A percentile compares a stretch with the other conserved stretches of the same genome.
Evolutionary conservation across 1,284 basidiomycete genomes (phyloP).

Genomic region (Irpex sp.): DNA sequence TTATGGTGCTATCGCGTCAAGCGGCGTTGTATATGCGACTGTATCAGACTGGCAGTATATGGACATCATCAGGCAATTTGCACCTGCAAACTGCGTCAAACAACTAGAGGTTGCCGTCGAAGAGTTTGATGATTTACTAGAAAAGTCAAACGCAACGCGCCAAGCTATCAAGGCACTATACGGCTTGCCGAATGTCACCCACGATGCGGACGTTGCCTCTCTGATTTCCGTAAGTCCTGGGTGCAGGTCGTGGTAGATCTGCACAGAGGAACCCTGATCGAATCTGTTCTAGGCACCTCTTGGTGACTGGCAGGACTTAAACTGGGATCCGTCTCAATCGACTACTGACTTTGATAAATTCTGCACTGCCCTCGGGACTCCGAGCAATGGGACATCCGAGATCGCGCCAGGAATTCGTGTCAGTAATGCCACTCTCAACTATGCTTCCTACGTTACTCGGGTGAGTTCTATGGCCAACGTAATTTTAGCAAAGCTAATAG

Average conservation of each 20-base stretch:
- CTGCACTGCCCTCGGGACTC: constrained; percentile 54
- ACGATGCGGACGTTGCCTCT: constrained; percentile 75
- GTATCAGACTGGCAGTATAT: constrained; percentile 78
- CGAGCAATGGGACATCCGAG: constrained; percentile 17
- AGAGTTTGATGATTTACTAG: constrained; percentile 58
- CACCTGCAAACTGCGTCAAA: constrained; percentile 62
- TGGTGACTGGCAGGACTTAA: constrained; percentile 51
- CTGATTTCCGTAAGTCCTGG: constrained; percentile 45
- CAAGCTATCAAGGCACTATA: constrained; percentile 62
- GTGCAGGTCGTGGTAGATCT: too few species aligned
- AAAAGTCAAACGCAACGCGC: constrained; percentile 33
- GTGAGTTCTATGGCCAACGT: constrained; percentile 32
- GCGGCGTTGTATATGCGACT: constrained; percentile 70
- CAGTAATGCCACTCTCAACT: constrained; percentile 64
- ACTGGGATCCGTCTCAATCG: constrained; percentile 71
- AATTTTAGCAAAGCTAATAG: neutral
- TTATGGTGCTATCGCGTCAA: constrained; percentile 87
- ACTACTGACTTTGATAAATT: constrained; percentile 64
- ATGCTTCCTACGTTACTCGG: constrained; percentile 69
- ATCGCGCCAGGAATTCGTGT: constrained; percentile 23
- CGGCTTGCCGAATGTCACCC: constrained; percentile 57
- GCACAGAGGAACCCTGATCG: too few species aligned
- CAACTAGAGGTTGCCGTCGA: constrained; percentile 62
- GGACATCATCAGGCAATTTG: constrained; percentile 76
- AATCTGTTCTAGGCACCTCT: constrained; percentile 31